phyloP scores from a whole-genome alignment of 441 rosid species.

The Bocquillonia castaneifolia region DNA sequence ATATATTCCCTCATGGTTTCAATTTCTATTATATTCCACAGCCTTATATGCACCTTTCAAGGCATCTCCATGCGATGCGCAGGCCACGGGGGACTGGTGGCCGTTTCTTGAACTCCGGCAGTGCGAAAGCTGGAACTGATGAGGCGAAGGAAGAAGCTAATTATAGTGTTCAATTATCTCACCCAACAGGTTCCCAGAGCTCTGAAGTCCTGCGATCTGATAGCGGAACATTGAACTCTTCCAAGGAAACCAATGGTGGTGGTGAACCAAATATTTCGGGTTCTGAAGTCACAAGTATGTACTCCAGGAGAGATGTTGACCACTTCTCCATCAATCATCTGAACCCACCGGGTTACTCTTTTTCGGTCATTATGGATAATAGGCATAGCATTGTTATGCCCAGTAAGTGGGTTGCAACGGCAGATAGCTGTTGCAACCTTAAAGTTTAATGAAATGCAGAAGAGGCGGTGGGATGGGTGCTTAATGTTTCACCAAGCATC shows the following conservation, averaged over 20 bases:
- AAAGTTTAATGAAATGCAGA: slow-evolving; percentile 41
- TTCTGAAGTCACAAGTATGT: slow-evolving; percentile 73
- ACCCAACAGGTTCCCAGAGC: slow-evolving; percentile 56
- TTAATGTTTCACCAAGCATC: slow-evolving; percentile 15
- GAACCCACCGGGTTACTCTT: slow-evolving; percentile 34
- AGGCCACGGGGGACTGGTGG: slow-evolving; percentile 91
- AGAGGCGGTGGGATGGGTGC: slow-evolving; percentile 30
- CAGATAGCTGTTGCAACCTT: slow-evolving; percentile 48
- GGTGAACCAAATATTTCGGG: slow-evolving; percentile 46
- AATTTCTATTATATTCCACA: slow-evolving; percentile 33
- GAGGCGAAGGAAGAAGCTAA: slow-evolving; percentile 30
- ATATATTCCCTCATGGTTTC: not conserved
- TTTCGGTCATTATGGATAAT: slow-evolving; percentile 41
- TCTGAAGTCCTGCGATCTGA: slow-evolving; percentile 77
- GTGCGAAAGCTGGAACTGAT: slow-evolving; percentile 27
- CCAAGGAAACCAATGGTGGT: slow-evolving; percentile 38
- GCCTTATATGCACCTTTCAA: slow-evolving; percentile 87
- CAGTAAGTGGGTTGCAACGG: slow-evolving; percentile 59
- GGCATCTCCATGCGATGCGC: slow-evolving; percentile 90
- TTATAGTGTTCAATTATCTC: slow-evolving; percentile 21
- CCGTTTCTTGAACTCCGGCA: slow-evolving; percentile 62
- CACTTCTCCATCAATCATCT: slow-evolving; percentile 29
- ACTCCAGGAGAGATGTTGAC: slow-evolving; percentile 30
- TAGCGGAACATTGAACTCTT: slow-evolving; percentile 46
- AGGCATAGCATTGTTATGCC: slow-evolving; percentile 43